These are phyloP conservation scores for Yamadazyma akitaensis DNA, from an alignment of 805 yeast species.

Conservation along the genomic window DNA sequence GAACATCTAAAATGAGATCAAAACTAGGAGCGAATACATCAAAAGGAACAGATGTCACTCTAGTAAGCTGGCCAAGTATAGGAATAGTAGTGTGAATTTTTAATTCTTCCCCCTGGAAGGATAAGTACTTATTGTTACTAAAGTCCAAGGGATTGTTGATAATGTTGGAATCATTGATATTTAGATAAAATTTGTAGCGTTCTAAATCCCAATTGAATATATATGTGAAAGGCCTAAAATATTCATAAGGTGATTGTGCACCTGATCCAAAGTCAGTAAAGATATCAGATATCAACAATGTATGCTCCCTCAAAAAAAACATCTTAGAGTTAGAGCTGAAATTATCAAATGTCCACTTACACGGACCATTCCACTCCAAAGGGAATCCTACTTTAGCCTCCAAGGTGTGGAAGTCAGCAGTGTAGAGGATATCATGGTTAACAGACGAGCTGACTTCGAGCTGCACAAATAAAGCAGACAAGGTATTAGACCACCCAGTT, in stretches of 20 bases:
- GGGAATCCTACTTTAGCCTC: constrained; percentile 66
- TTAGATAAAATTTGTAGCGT: constrained; percentile 61
- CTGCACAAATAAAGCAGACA: constrained; percentile 44
- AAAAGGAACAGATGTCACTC: constrained; percentile 51
- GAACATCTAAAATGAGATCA: constrained; percentile 65
- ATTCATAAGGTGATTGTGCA: constrained; percentile 65
- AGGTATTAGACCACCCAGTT: constrained; percentile 53
- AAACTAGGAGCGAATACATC: constrained; percentile 54
- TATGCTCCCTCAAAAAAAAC: constrained; percentile 79
- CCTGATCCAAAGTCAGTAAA: constrained; percentile 76
- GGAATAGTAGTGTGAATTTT: constrained; percentile 54
- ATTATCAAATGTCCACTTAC: constrained; percentile 63
- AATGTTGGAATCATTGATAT: constrained; percentile 84
- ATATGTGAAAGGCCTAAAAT: constrained; percentile 71
- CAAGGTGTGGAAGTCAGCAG: constrained; percentile 55
- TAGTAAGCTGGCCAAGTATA: constrained; percentile 48
- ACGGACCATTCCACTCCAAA: constrained; percentile 75
- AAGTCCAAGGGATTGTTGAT: constrained; percentile 86
- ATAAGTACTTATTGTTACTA: constrained; percentile 71
- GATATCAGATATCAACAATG: constrained; percentile 67
- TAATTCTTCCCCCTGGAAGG: constrained; percentile 64
- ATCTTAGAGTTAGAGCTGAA: constrained; percentile 51
- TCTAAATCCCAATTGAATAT: constrained; percentile 55
- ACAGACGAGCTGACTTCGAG: constrained; percentile 79
- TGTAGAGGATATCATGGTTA: constrained; percentile 77